Conservation (phyloP, 495 filamentous ascomycete genomes). For the Clohesyomyces aquaticus region DNA sequence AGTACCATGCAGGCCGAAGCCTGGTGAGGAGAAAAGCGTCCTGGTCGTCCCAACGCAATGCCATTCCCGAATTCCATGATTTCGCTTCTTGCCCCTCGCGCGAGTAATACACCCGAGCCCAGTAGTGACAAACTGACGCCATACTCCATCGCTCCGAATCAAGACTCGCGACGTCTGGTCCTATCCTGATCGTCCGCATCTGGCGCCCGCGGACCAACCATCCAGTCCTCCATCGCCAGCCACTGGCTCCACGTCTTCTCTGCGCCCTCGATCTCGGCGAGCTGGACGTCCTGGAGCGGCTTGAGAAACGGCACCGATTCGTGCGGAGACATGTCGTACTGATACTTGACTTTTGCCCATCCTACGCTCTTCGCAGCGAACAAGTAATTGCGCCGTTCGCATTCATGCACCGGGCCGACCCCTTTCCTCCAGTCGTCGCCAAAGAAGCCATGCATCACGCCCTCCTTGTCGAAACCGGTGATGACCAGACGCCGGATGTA, state of each 20-base stretch:
- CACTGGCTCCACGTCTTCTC: slow-evolving; percentile 84
- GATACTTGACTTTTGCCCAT: slow-evolving; percentile 83
- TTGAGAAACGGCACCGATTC: slow-evolving; percentile 86
- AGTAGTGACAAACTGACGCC: slow-evolving; percentile 24
- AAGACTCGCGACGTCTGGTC: slow-evolving; percentile 25
- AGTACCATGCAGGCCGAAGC: background rate
- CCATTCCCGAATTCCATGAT: slow-evolving; percentile 15
- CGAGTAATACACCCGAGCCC: slow-evolving; percentile 11
- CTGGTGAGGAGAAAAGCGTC: background rate
- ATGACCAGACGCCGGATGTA: slow-evolving; percentile 90
- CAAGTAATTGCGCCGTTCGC: slow-evolving; percentile 90
- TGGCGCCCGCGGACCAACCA: slow-evolving; percentile 72
- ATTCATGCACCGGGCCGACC: slow-evolving; percentile 80
- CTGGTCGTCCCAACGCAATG: slow-evolving; percentile 31
- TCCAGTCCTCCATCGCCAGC: slow-evolving; percentile 96
- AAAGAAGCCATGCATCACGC: slow-evolving; percentile 90
- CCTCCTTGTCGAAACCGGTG: slow-evolving; percentile 85
- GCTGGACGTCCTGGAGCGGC: slow-evolving; percentile 71
- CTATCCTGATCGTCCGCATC: slow-evolving; percentile 40
- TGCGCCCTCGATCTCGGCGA: slow-evolving; percentile 80
- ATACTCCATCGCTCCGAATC: slow-evolving; percentile 34
- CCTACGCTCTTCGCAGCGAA: slow-evolving; percentile 91
- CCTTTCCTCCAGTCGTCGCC: slow-evolving; percentile 86
- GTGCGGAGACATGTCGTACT: slow-evolving; percentile 81
- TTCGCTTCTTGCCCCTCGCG: background rate